These are phyloP conservation scores for Aspergillus nanangensis DNA, from an alignment of 495 filamentous ascomycete species.

Conservation along the genomic window DNA sequence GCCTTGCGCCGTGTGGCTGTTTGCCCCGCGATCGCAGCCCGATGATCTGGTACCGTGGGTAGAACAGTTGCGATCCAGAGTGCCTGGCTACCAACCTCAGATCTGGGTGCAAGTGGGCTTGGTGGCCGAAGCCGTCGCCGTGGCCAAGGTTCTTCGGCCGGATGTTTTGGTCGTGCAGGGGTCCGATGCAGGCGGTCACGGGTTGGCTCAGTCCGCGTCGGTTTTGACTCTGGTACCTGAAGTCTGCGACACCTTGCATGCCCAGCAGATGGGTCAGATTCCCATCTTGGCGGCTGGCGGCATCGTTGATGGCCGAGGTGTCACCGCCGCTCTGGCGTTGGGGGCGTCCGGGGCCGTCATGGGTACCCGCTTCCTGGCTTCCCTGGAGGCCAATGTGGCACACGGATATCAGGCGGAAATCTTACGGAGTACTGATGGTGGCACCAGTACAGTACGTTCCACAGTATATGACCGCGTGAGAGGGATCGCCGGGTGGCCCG, in stretches of 20 bases:
- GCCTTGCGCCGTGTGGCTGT: constrained; percentile 66
- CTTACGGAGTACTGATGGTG: constrained; percentile 57
- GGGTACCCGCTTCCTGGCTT: constrained; percentile 65
- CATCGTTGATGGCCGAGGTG: constrained; percentile 57
- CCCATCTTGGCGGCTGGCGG: constrained; percentile 66
- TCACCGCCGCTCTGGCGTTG: constrained; percentile 57
- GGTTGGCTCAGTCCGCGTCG: constrained; percentile 51
- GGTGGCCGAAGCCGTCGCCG: constrained; percentile 49
- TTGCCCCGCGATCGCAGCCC: constrained; percentile 44
- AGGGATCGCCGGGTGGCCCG: constrained; percentile 62
- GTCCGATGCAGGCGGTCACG: constrained; percentile 70
- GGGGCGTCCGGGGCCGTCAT: constrained; percentile 62
- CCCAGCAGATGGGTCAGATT: constrained; percentile 23
- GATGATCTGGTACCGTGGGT: constrained; percentile 50
- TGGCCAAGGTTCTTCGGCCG: constrained; percentile 32
- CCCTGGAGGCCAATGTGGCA: constrained; percentile 53
- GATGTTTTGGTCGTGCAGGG: constrained; percentile 71
- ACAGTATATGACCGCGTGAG: constrained; percentile 63
- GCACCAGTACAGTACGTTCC: constrained; percentile 56
- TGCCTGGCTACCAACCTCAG: constrained; percentile 34
- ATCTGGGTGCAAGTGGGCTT: constrained; percentile 71
- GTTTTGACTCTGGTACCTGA: constrained; percentile 54
- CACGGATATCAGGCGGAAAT: constrained; percentile 55
- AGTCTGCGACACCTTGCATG: constrained; percentile 45
- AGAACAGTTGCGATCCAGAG: constrained; percentile 30